A percentile compares a stretch with the other conserved stretches of the same genome.
phyloP scores from a whole-genome alignment of 352 stramenopile genomes.

The Chrysophaeum taylorii region DNA sequence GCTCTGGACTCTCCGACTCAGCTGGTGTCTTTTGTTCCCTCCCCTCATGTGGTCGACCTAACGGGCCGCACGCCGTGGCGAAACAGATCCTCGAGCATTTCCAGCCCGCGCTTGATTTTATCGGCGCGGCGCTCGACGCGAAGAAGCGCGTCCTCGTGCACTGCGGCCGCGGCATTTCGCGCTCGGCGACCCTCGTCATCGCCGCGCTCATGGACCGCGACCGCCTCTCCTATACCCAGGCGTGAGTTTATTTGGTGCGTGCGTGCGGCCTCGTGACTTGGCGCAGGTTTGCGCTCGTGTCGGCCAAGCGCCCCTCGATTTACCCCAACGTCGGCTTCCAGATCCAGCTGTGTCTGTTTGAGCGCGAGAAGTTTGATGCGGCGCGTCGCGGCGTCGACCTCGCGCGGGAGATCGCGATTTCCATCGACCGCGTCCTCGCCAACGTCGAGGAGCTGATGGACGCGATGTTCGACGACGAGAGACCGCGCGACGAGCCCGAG shows the following conservation, averaged over 20 bases:
- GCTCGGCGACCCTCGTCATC: conserved; percentile 6
- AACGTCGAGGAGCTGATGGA: conserved; percentile 1
- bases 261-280: neutral
- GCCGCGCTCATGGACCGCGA: neutral
- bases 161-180: conserved; percentile 6
- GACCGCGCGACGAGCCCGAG: neutral
- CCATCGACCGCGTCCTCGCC: neutral
- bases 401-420: neutral
- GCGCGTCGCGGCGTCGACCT: neutral
- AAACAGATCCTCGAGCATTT: neutral
- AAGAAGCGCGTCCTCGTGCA: neutral
- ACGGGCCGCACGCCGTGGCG: neutral
- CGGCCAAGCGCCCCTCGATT: neutral
- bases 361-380: conserved; percentile 6
- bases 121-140: neutral
- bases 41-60: neutral
- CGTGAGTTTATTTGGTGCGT: neutral
- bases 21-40: neutral
- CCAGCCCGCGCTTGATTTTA: neutral
- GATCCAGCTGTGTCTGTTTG: conserved; percentile 1
- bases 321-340: conserved; percentile 14
- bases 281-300: neutral
- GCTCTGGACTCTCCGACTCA: conserved; percentile 2
- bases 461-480: conserved; percentile 10
- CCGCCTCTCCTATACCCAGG: neutral